These are phyloP conservation scores for Zygosaccharomyces bisporus DNA, from an alignment of 805 yeast genomes.

Conservation along the genomic window DNA sequence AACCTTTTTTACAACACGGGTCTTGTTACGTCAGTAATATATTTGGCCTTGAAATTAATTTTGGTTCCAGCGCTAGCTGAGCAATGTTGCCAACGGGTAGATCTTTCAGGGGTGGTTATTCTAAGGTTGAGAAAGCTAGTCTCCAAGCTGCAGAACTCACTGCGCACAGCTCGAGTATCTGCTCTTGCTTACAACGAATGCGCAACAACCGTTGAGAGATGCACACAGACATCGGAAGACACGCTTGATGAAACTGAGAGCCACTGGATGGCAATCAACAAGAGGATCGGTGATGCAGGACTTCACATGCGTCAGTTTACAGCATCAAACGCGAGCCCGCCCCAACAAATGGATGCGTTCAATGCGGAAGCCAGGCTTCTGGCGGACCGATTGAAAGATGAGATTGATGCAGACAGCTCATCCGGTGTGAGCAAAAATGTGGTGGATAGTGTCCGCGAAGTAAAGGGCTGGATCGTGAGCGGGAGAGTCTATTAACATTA, in stretches of 20 bases:
- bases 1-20: constrained; percentile 33
- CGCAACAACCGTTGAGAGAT: constrained; percentile 32
- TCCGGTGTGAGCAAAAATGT: constrained; percentile 18
- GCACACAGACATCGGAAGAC: constrained; percentile 30
- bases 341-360: constrained; percentile 27
- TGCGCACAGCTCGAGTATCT: constrained; percentile 39
- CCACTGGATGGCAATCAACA: constrained; percentile 20
- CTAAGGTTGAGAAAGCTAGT: constrained; percentile 32
- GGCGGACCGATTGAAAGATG: constrained; percentile 23
- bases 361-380: constrained; percentile 31
- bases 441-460: constrained; percentile 34
- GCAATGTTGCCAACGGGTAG: constrained; percentile 40
- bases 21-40: constrained; percentile 21
- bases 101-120: constrained; percentile 33
- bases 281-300: constrained; percentile 33
- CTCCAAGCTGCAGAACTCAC: constrained; percentile 25
- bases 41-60: constrained; percentile 19
- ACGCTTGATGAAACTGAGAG: constrained; percentile 13
- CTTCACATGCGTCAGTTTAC: constrained; percentile 32
- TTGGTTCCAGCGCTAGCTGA: constrained; percentile 42
- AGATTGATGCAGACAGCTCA: constrained; percentile 10
- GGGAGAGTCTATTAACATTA: constrained; percentile 33
- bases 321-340: constrained; percentile 11
- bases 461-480: constrained; percentile 41
- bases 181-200: constrained; percentile 41